Evolutionary conservation across 805 yeast genomes (phyloP).

Genomic region (Naumovozyma castellii): DNA sequence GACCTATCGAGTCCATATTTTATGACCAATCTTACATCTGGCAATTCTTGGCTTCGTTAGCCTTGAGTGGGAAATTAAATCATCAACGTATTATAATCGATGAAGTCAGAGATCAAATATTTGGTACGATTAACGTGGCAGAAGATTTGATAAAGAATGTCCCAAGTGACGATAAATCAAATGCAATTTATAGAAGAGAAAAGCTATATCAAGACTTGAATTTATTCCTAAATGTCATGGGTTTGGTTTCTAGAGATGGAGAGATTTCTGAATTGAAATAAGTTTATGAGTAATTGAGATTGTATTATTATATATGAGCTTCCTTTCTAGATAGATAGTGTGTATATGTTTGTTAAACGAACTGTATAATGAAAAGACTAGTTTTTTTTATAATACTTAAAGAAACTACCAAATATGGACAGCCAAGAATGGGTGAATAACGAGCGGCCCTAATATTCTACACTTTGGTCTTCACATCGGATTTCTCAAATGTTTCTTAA

Average conservation of each 20-base stretch:
- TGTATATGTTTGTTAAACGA: no score
- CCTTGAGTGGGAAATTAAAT: conserved; percentile 79
- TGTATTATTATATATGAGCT: no score
- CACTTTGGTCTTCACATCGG: no score
- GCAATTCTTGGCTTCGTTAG: conserved; percentile 93
- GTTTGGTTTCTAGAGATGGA: conserved; percentile 80
- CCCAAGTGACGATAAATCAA: conserved; percentile 34
- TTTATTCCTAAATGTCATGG: conserved; percentile 91
- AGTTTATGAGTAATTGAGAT: no score
- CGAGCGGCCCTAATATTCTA: no score
- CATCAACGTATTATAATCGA: conserved; percentile 92
- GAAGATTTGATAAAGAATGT: conserved; percentile 32
- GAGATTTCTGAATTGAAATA: conserved; percentile 71
- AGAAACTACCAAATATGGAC: no score
- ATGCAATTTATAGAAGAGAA: conserved; percentile 35
- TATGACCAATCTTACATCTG: conserved; percentile 78
- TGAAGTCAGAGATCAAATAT: conserved; percentile 86
- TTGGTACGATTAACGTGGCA: conserved; percentile 75
- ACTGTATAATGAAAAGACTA: neutral
- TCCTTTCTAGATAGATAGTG: neutral
- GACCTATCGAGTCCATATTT: conserved; percentile 24
- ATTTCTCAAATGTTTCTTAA: no score
- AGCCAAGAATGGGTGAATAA: no score
- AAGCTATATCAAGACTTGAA: conserved; percentile 72
- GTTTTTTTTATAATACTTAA: no score